Percentiles rank a stretch among this genome's conserved stretches.
Conservation (phyloP, 352 stramenopile species). For the Pythium brachiatum region DNA sequence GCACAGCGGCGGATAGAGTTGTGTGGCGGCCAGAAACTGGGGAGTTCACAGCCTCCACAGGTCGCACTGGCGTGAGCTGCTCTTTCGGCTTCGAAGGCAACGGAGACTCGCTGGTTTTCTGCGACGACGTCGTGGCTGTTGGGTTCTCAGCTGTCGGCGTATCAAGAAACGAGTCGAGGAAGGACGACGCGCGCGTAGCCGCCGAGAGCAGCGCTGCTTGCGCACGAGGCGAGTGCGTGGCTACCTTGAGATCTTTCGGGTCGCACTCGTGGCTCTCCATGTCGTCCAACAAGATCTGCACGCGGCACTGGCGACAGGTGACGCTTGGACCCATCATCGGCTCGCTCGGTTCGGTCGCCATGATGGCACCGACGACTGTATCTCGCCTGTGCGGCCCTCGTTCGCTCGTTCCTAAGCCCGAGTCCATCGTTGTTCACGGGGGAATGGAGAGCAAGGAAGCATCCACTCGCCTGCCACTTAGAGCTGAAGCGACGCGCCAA, state of each 20-base stretch:
- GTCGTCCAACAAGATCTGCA: conserved; percentile 48
- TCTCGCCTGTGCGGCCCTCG: conserved; percentile 14
- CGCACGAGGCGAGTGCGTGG: conserved; percentile 12
- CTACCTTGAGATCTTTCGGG: conserved; percentile 21
- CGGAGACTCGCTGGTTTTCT: conserved; percentile 17
- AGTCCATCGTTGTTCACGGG: conserved; percentile 34
- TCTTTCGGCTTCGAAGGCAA: not conserved
- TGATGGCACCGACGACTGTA: conserved; percentile 5
- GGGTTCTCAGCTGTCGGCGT: not conserved
- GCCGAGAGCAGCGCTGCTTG: conserved; percentile 9
- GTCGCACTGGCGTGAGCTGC: not conserved
- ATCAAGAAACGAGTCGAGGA: conserved; percentile 44
- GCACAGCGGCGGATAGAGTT: not conserved
- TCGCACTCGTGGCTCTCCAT: conserved; percentile 68
- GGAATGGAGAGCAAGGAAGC: not conserved
- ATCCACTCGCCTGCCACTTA: not conserved
- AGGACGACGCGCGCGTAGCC: conserved; percentile 24
- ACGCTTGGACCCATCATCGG: conserved; percentile 29
- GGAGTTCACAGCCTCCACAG: conserved; percentile 2
- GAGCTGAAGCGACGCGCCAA: not conserved
- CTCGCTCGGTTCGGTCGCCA: not conserved
- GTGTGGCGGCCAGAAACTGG: not conserved
- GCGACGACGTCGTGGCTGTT: not conserved
- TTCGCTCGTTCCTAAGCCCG: conserved; percentile 53
- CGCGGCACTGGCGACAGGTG: conserved; percentile 52